Evolutionary conservation across 306 rosid species (phyloP).

Genomic region (Begonia fuchsioides): DNA sequence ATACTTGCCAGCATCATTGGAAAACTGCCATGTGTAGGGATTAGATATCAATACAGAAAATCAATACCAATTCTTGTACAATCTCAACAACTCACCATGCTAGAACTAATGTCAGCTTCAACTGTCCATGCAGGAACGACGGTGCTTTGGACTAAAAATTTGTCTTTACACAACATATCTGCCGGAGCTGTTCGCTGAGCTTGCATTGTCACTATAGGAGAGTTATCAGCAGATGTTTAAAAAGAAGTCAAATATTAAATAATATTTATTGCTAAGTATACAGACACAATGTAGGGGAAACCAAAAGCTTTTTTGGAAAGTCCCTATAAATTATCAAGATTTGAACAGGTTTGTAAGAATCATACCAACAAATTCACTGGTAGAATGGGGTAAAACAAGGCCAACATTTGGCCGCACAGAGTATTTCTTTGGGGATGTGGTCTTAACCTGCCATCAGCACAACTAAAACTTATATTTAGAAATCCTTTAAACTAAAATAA

Average conservation of each 20-base stretch:
- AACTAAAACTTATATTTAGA: conserved; percentile 1
- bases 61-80: conserved; percentile 1
- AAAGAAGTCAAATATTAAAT: background rate
- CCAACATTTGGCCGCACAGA: background rate
- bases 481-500: background rate
- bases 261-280: background rate
- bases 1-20: conserved; percentile 29
- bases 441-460: conserved; percentile 48
- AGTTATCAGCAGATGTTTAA: conserved; percentile 5
- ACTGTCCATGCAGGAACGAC: conserved; percentile 39
- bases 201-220: conserved; percentile 74
- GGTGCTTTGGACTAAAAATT: conserved; percentile 76
- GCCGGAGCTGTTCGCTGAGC: conserved; percentile 30
- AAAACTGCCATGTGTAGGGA: conserved; percentile 34
- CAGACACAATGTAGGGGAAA: background rate
- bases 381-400: background rate
- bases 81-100: conserved; percentile 36
- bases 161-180: conserved; percentile 68
- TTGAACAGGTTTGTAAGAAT: background rate
- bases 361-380: conserved; percentile 27
- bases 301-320: background rate
- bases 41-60: conserved; percentile 9
- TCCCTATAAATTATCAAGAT: background rate
- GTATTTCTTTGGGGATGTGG: conserved; percentile 74
- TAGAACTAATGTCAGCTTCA: conserved; percentile 39